A percentile compares a stretch with the other conserved stretches of the same genome.
Evolutionary conservation across 331 rosid genomes (phyloP).

Genomic region (Malus hybrid): DNA sequence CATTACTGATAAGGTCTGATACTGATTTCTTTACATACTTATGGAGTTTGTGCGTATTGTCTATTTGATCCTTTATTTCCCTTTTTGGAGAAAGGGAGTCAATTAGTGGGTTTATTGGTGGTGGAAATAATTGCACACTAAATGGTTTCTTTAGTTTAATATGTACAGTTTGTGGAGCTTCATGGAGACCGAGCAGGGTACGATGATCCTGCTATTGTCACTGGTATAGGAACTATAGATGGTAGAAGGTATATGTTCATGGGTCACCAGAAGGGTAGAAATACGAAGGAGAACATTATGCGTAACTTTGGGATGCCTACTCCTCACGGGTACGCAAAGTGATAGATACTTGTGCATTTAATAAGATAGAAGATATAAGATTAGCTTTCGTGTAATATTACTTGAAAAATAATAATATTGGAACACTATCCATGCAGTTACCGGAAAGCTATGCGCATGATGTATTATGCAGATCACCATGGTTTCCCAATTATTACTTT

Average conservation of each 20-base stretch:
- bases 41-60: conserved; percentile 9
- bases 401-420: neutral
- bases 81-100: neutral
- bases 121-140: conserved; percentile 9
- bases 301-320: conserved; percentile 99
- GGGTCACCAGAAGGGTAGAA: conserved; percentile 97
- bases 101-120: conserved; percentile 7
- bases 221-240: conserved; percentile 84
- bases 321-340: conserved; percentile 80
- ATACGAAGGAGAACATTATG: conserved; percentile 82
- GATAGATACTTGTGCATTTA: neutral
- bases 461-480: conserved; percentile 88
- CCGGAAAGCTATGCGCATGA: conserved; percentile 86
- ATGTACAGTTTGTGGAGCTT: conserved; percentile 80
- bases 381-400: conserved; percentile 4
- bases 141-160: conserved; percentile 6
- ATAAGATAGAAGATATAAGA: neutral
- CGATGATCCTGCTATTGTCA: conserved; percentile 95
- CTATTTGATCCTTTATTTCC: neutral
- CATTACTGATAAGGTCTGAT: conserved; percentile 80
- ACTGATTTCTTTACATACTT: neutral
- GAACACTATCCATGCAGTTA: conserved; percentile 51
- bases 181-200: conserved; percentile 96
- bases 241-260: conserved; percentile 83
- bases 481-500: conserved; percentile 83